These are phyloP conservation scores for Castanea mollissima DNA, from an alignment of 306 rosid species.

Conservation along the genomic window DNA sequence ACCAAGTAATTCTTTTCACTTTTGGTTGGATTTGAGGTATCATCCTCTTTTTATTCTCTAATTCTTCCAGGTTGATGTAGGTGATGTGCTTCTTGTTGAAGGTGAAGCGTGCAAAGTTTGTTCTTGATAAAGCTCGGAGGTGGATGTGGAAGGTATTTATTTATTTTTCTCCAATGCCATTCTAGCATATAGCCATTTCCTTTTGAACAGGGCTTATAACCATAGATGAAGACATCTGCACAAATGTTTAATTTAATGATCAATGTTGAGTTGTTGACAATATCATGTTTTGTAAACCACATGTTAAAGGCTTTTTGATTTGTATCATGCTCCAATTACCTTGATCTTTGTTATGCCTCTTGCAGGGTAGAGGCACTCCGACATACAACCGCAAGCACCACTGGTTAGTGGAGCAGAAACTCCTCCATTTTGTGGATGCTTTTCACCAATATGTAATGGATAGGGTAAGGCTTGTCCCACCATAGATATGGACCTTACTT, in stretches of 20 bases:
- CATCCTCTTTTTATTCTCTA: constrained; percentile 9
- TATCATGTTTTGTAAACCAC: constrained; percentile 10
- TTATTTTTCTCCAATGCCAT: constrained; percentile 17
- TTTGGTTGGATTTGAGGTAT: constrained; percentile 18
- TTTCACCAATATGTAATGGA: constrained; percentile 99
- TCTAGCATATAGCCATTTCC: constrained; percentile 7
- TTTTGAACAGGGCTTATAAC: background rate
- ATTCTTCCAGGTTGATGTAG: constrained; percentile 35
- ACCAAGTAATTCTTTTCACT: constrained; percentile 55
- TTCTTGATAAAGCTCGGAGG: constrained; percentile 89
- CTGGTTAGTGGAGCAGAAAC: constrained; percentile 97
- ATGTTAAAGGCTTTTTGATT: constrained; percentile 3
- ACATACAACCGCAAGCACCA: constrained; percentile 61
- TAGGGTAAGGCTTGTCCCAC: constrained; percentile 48
- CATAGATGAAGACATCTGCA: background rate
- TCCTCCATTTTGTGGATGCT: constrained; percentile 98
- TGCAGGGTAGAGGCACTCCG: constrained; percentile 74
- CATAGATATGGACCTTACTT: constrained; percentile 19
- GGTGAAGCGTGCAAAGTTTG: constrained; percentile 95
- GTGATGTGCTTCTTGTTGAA: constrained; percentile 92
- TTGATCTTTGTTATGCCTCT: constrained; percentile 18
- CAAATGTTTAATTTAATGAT: constrained; percentile 15
- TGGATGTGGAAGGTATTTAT: constrained; percentile 95
- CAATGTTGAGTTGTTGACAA: background rate
- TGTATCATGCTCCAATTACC: constrained; percentile 16